Evolutionary conservation across 495 filamentous ascomycete species (phyloP).

Genomic region (Hyaloscypha hepaticicola): DNA sequence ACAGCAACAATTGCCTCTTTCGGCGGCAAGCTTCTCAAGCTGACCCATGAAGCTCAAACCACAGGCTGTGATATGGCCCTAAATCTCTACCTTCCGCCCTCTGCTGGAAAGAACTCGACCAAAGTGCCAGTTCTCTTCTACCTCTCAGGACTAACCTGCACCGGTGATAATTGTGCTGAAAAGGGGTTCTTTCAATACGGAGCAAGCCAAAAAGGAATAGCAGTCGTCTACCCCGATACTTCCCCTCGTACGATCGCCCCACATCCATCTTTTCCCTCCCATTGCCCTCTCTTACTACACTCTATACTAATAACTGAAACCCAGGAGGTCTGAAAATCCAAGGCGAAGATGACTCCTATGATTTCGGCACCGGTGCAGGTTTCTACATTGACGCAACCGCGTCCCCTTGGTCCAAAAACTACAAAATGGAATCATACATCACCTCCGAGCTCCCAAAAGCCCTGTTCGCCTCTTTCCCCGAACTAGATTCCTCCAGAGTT

Average conservation of each 20-base stretch:
- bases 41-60: slow-evolving; percentile 74
- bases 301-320: slow-evolving; percentile 15
- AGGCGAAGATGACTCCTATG: slow-evolving; percentile 80
- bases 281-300: not conserved
- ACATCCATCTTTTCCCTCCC: not conserved
- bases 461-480: slow-evolving; percentile 64
- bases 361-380: slow-evolving; percentile 87
- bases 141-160: slow-evolving; percentile 92
- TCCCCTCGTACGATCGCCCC: slow-evolving; percentile 65
- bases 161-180: slow-evolving; percentile 92
- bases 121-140: slow-evolving; percentile 90
- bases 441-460: slow-evolving; percentile 74
- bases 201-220: slow-evolving; percentile 76
- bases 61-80: slow-evolving; percentile 70
- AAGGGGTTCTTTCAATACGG: slow-evolving; percentile 92
- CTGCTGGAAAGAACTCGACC: slow-evolving; percentile 37
- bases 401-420: slow-evolving; percentile 67
- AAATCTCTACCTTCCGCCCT: slow-evolving; percentile 67
- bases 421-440: slow-evolving; percentile 94
- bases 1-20: slow-evolving; percentile 90
- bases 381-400: slow-evolving; percentile 93
- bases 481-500: slow-evolving; percentile 65
- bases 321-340: slow-evolving; percentile 65
- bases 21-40: slow-evolving; percentile 92
- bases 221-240: slow-evolving; percentile 91